A percentile compares a stretch with the other conserved stretches of the same genome.
Evolutionary conservation across 768 basidiomycete genomes (phyloP).

Genomic region (Lentinula sp.): DNA sequence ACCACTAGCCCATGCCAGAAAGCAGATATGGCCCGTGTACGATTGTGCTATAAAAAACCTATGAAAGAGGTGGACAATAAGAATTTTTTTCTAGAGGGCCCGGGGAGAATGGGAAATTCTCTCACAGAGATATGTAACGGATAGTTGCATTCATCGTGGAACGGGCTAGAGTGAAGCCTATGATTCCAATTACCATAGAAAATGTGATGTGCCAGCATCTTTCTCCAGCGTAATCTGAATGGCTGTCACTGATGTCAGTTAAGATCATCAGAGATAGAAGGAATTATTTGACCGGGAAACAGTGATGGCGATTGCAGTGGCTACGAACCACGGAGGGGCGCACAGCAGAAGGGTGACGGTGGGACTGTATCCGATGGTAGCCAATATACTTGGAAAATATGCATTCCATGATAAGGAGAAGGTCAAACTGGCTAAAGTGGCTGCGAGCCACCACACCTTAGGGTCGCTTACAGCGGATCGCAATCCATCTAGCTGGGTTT

Average conservation of each 20-base stretch:
- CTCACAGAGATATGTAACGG: constrained; percentile 63
- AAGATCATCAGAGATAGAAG: constrained; percentile 2
- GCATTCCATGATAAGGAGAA: constrained; percentile 49
- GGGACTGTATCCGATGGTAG: constrained; percentile 46
- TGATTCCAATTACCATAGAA: constrained; percentile 51
- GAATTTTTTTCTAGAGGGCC: background rate
- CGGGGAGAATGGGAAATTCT: background rate
- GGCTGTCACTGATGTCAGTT: constrained; percentile 27
- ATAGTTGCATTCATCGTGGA: constrained; percentile 55
- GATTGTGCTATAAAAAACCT: constrained; percentile 78
- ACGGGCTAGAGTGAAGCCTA: constrained; percentile 65
- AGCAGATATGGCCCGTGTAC: constrained; percentile 66
- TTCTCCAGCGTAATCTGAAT: constrained; percentile 67
- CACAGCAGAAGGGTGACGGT: constrained; percentile 51
- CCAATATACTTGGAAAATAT: constrained; percentile 51
- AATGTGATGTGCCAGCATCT: constrained; percentile 61
- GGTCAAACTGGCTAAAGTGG: constrained; percentile 40
- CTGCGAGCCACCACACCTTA: constrained; percentile 57
- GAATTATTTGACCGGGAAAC: constrained; percentile 36
- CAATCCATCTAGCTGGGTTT: constrained; percentile 36
- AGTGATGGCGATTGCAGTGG: constrained; percentile 49
- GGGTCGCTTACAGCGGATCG: constrained; percentile 52
- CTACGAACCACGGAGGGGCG: constrained; percentile 64
- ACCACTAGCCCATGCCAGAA: constrained; percentile 47
- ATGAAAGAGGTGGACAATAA: background rate